Evolutionary conservation across 352 stramenopile genomes (phyloP).

Genomic region (Globisporangium camurandrum): DNA sequence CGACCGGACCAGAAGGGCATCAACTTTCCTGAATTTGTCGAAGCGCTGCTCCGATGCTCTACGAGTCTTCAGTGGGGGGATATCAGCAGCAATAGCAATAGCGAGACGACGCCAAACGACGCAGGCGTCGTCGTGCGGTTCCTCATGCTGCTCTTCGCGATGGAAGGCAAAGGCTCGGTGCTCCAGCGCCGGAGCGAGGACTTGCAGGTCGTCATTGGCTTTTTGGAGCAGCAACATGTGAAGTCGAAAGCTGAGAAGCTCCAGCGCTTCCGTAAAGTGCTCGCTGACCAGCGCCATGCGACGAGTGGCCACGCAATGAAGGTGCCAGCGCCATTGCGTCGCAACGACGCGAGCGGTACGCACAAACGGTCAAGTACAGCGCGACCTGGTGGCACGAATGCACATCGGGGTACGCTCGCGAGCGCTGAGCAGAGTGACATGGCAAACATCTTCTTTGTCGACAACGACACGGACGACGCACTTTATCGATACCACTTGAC

Average conservation of each 20-base stretch:
- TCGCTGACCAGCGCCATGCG: conserved; percentile 15
- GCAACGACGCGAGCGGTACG: neutral
- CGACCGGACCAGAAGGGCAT: conserved; percentile 19
- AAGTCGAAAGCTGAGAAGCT: conserved; percentile 30
- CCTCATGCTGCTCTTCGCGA: conserved; percentile 70
- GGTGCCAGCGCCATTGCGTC: neutral
- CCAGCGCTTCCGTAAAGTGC: conserved; percentile 33
- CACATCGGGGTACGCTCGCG: no score
- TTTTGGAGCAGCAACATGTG: conserved; percentile 35
- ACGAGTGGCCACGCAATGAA: neutral
- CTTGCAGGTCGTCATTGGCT: conserved; percentile 38
- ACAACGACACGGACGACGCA: no score
- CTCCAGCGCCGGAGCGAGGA: conserved; percentile 51
- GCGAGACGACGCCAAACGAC: conserved; percentile 4
- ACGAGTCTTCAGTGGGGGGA: conserved; percentile 33
- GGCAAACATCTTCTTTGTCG: neutral
- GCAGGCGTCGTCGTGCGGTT: conserved; percentile 49
- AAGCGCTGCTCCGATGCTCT: conserved; percentile 46
- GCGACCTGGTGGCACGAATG: no score
- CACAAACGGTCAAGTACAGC: neutral
- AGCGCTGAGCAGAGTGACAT: neutral
- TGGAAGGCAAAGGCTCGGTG: conserved; percentile 60
- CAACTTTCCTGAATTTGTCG: conserved; percentile 57
- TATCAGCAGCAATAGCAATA: conserved; percentile 1
- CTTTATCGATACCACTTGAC: no score